phyloP scores from a whole-genome alignment of 2,329 filamentous ascomycete genomes.

The Paracamarosporium sp. region DNA sequence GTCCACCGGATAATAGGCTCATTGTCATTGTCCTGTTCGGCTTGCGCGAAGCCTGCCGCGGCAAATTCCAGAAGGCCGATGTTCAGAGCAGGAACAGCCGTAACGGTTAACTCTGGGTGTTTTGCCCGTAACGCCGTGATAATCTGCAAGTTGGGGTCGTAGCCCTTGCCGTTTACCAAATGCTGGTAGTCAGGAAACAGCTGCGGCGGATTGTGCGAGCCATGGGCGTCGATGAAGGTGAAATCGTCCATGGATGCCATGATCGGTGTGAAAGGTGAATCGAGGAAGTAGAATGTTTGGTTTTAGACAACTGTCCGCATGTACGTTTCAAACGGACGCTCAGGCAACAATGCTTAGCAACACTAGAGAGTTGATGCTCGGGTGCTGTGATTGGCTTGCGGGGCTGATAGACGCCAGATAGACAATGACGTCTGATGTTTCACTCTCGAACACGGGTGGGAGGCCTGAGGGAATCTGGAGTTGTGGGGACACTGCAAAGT shows the following conservation, averaged over 20 bases:
- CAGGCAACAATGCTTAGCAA: constrained; percentile 1
- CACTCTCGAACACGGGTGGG: constrained; percentile 6
- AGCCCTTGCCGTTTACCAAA: constrained; percentile 41
- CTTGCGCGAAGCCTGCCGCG: constrained; percentile 48
- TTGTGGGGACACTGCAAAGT: too few relatives aligned
- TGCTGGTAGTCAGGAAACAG: constrained; percentile 46
- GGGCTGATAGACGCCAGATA: neutral
- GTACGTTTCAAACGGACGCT: neutral
- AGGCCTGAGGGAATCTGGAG: neutral
- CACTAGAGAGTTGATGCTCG: neutral
- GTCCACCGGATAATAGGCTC: constrained; percentile 48
- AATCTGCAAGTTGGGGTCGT: constrained; percentile 50
- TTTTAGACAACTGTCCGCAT: neutral
- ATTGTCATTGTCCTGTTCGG: constrained; percentile 44
- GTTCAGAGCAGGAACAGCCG: constrained; percentile 46
- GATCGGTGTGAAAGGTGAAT: neutral
- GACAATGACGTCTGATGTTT: constrained; percentile 18
- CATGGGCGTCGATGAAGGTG: constrained; percentile 35
- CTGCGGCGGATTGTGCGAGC: constrained; percentile 17
- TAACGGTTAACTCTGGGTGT: constrained; percentile 48
- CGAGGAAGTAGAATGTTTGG: neutral
- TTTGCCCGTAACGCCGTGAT: constrained; percentile 42
- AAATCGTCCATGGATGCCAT: constrained; percentile 39
- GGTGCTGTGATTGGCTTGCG: constrained; percentile 9
- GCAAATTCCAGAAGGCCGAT: constrained; percentile 51